Evolutionary conservation across 305 asterid genomes (phyloP).

Genomic region (Fraxinus latifolia): DNA sequence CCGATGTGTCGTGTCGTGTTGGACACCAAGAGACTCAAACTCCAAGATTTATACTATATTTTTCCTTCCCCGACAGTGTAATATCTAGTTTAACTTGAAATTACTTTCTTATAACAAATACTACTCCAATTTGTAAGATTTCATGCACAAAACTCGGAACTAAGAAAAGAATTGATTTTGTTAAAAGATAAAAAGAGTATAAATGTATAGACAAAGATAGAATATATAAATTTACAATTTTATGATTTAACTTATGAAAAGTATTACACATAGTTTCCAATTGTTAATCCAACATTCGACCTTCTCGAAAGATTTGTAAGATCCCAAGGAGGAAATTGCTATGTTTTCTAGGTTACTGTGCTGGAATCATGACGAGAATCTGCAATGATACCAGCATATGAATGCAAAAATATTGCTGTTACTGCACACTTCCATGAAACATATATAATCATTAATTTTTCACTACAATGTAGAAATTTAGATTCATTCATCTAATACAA

Average conservation of each 20-base stretch:
- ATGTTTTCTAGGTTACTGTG: not conserved
- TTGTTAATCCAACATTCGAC: not conserved
- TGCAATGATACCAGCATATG: not conserved
- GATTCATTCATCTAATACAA: constrained; percentile 18
- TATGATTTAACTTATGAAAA: not conserved
- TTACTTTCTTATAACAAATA: not conserved
- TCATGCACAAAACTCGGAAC: not conserved
- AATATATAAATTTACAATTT: not conserved
- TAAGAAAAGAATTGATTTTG: not conserved
- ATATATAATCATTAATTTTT: not conserved
- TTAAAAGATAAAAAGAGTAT: not conserved
- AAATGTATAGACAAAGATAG: not conserved
- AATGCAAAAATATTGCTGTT: not conserved
- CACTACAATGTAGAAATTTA: not conserved
- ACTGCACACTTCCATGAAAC: not conserved
- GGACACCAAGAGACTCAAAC: not conserved
- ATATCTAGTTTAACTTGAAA: not conserved
- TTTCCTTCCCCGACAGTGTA: not conserved
- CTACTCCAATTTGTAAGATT: not conserved
- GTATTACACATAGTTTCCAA: not conserved
- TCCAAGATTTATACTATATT: not conserved
- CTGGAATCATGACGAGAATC: not conserved
- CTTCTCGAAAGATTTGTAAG: not conserved
- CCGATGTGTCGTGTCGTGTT: not conserved
- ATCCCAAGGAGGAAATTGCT: not conserved